Base-by-base conservation (phyloP, 352 stramenopile genomes). In the Globisporangium emineosum region DNA sequence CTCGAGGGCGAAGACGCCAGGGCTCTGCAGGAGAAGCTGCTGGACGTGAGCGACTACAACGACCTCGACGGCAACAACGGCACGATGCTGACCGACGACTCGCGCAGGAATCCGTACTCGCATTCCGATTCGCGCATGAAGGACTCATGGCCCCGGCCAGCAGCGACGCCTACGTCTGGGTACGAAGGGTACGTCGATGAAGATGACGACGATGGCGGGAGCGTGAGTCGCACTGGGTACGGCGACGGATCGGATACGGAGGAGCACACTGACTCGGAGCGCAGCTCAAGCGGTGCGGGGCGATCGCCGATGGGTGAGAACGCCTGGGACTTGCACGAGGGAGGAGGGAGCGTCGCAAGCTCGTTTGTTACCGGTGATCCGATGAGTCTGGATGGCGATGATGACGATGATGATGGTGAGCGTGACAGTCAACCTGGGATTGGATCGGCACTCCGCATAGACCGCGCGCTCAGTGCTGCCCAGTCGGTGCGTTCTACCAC, bases 11-110 rank as follows among this genome's bases (percentile, higher is more conserved):
- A 50, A 32, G 45, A 37, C n/a, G 30, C 40, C 17, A 74, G 73
- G 0, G 68, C 75, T 27, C 68, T 91, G 9, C 69, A 86, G 29
- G 72, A 86, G 37, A 88, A 89, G 60, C 59, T 91, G 8, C 65
- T 91, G 15, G 77, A 57, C 29, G 7, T 35, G 17, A 30, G 33
- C 25, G 54, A 64, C 32, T 64, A 64, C 57, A 49, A 69, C 37
- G 25, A 49, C 21, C 25, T 57, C 1, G 32, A 12, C 30, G 23
- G 50, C 30, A 47, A 64, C n/a, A 58, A 69, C 19, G 57, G 37
- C 17, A 56, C 37, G 23, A 60, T 59, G 47, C n/a, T 64, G 17
- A 57, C 51, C 27, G 57, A 61, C 5, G 57, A 67, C 23, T 67
- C 62, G 19, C 15, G 27, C 9, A 49, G 33, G 17, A 62, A 62